phyloP scores from a whole-genome alignment of 306 rosid genomes.

The Senna tora region DNA sequence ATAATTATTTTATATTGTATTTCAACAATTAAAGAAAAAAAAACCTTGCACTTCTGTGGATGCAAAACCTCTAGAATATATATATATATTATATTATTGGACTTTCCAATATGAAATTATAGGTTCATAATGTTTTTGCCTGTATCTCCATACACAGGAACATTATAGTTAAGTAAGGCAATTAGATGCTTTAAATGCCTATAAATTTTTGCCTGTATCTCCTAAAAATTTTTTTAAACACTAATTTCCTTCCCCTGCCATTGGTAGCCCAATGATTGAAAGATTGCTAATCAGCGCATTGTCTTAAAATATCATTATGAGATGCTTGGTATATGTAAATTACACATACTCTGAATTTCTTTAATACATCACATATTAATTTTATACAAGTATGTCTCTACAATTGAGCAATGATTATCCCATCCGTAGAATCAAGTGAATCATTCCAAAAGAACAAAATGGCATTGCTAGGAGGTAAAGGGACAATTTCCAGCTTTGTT shows the following conservation, averaged over 20 bases:
- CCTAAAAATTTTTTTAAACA: background rate
- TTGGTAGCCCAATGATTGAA: slow-evolving; percentile 19
- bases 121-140: background rate
- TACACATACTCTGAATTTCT: slow-evolving; percentile 24
- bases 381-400: slow-evolving; percentile 13
- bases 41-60: no score
- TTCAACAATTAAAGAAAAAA: no score
- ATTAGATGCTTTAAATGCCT: slow-evolving; percentile 11
- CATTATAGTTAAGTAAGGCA: slow-evolving; percentile 4
- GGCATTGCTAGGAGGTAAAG: slow-evolving; percentile 22
- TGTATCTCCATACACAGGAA: background rate
- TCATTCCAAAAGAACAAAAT: slow-evolving; percentile 30
- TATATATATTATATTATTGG: background rate
- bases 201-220: background rate
- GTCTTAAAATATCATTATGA: slow-evolving; percentile 20
- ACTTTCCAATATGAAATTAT: background rate
- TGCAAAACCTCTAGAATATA: no score
- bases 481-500: slow-evolving; percentile 33
- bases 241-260: slow-evolving; percentile 9
- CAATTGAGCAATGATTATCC: slow-evolving; percentile 18
- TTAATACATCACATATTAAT: slow-evolving; percentile 31
- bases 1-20: no score
- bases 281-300: slow-evolving; percentile 21
- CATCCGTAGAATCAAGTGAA: slow-evolving; percentile 31
- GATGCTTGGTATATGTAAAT: slow-evolving; percentile 20